Percentiles rank a stretch among this genome's conserved stretches.
These are phyloP conservation scores for Trichophyton simii DNA, from an alignment of 2,329 filamentous ascomycete genomes.

Conservation along the genomic window DNA sequence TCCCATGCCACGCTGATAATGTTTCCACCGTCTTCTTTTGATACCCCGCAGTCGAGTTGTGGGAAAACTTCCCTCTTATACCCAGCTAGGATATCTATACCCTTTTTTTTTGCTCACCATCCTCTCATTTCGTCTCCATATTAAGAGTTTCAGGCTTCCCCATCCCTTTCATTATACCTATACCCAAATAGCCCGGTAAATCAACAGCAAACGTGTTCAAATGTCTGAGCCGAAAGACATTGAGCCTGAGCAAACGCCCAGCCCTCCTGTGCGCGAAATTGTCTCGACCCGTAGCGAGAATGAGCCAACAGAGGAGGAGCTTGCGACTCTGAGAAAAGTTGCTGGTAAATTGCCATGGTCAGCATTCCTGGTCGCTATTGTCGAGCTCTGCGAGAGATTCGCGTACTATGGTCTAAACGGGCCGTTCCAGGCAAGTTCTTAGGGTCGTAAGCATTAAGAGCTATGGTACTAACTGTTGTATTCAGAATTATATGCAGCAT, in stretches of 20 bases:
- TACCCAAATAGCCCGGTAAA: neutral
- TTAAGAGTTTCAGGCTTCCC: neutral
- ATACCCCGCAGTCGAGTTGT: neutral
- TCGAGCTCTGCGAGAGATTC: constrained; percentile 48
- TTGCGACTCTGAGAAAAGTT: constrained; percentile 38
- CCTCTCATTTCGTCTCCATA: neutral
- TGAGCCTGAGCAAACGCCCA: neutral
- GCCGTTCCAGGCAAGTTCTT: constrained; percentile 30
- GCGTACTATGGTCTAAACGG: constrained; percentile 45
- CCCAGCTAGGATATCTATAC: neutral
- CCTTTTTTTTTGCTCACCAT: neutral
- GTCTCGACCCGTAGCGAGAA: neutral
- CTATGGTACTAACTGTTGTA: neutral
- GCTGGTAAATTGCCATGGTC: constrained; percentile 44
- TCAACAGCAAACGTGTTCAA: neutral
- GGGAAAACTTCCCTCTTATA: neutral
- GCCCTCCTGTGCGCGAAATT: neutral
- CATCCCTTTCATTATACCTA: neutral
- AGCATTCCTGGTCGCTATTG: constrained; percentile 44
- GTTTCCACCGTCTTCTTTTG: neutral
- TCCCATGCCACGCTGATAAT: neutral
- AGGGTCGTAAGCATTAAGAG: neutral
- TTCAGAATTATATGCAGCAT: constrained; percentile 41
- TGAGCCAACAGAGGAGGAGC: constrained; percentile 40
- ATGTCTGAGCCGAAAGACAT: neutral